These are phyloP conservation scores for Cyberlindnera misumaiensis DNA, from an alignment of 805 yeast genomes.

Conservation along the genomic window DNA sequence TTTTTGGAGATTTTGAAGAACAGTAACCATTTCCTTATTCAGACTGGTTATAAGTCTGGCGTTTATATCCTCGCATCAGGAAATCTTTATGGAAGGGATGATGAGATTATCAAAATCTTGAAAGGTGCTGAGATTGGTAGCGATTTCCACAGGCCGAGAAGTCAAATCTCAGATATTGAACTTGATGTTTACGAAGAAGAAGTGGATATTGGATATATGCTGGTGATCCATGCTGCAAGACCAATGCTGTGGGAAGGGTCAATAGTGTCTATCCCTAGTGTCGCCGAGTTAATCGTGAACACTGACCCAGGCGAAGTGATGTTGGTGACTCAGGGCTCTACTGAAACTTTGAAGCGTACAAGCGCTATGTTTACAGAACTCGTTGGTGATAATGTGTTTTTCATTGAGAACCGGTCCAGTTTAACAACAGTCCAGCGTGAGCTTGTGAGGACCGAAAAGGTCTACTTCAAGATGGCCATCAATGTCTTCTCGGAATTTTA, in stretches of 20 bases:
- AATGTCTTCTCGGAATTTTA: slow-evolving; percentile 55
- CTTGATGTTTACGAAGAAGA: slow-evolving; percentile 24
- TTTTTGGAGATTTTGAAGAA: slow-evolving; percentile 54
- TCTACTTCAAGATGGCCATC: slow-evolving; percentile 61
- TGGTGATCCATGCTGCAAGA: slow-evolving; percentile 71
- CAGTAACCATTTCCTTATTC: slow-evolving; percentile 68
- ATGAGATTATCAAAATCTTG: slow-evolving; percentile 37
- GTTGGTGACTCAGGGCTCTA: slow-evolving; percentile 65
- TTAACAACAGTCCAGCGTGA: slow-evolving; percentile 68
- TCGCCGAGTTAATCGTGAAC: slow-evolving; percentile 36
- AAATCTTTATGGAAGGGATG: slow-evolving; percentile 32
- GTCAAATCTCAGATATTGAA: slow-evolving; percentile 14
- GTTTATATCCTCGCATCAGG: slow-evolving; percentile 72
- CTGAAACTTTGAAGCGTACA: slow-evolving; percentile 46
- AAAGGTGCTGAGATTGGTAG: slow-evolving; percentile 46
- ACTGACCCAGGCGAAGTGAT: slow-evolving; percentile 63
- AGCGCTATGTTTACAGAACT: slow-evolving; percentile 50
- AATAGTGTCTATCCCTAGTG: slow-evolving; percentile 44
- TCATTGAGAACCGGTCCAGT: slow-evolving; percentile 63
- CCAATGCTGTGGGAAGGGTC: slow-evolving; percentile 91
- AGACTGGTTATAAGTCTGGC: slow-evolving; percentile 68
- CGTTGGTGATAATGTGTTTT: slow-evolving; percentile 47
- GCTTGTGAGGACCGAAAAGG: slow-evolving; percentile 54
- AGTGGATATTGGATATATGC: slow-evolving; percentile 46
- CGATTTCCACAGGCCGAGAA: slow-evolving; percentile 30